Evolutionary conservation across 1,139 yeast species (phyloP), one percentile per base, ranked within the genome.

Genomic region (Taphrina populina): DNA sequence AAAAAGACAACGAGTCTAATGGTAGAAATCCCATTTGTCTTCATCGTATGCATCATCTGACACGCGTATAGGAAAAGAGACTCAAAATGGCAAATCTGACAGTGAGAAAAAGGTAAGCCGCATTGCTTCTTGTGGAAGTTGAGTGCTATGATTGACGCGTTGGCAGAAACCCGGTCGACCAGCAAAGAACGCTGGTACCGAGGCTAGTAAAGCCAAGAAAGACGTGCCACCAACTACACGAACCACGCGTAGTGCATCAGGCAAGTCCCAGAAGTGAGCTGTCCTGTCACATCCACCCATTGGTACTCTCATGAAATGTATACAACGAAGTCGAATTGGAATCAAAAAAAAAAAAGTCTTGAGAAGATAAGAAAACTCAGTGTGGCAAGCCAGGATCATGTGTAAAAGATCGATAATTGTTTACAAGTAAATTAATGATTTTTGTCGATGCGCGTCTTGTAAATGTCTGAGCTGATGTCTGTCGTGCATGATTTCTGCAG

Each of bases 201-300:
- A 40, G 34, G 21, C 20, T 17, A 26, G 13, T 34, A 27, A 27
- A 34, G 23, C 26, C 27, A 29, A 43, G 47, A 43, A 43, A 19
- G 36, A 43, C 7, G 47, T 43, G n/a, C 54, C 54, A 8, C 46
- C 54, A 20, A 49, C 54, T 15, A 49, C 54, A 17, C 33, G 54
- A 21, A 49, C 54, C 24, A 49, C 54, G 10, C 29, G 54, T 21
- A 37, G 46, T 29, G 46, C 54, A 5, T 37, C 46, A 17, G 46
- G 39, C 46, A 49, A 49, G 33, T 30, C 36, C 17, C 47, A 43
- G 20, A 30, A 29, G 47, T 43, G n/a, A n/a, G n/a, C n/a, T n/a
- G n/a, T n/a, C n/a, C n/a, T n/a, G n/a, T n/a, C n/a, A n/a, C n/a
- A n/a, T n/a, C n/a, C n/a, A n/a, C n/a, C n/a, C n/a, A n/a, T n/a